Conservation (phyloP, 495 filamentous ascomycete species). For the Trichoderma asperelloides region DNA sequence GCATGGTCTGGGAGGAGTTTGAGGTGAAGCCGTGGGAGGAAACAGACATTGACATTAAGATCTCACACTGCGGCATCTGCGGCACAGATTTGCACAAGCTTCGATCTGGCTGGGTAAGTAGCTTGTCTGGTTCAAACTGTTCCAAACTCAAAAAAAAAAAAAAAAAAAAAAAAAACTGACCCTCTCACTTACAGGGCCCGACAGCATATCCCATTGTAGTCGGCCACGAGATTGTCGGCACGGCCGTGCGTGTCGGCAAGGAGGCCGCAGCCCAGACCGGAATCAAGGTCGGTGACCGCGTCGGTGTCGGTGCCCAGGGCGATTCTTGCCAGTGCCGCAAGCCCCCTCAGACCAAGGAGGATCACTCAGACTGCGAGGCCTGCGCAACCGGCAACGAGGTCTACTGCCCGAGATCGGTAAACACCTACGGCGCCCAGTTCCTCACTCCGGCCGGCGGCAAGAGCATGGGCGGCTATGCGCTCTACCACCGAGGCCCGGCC, state of each 20-base stretch:
- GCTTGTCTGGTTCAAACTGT: conserved; percentile 44
- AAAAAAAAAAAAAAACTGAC: neutral
- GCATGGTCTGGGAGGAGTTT: conserved; percentile 58
- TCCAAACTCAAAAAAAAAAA: neutral
- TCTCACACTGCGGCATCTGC: conserved; percentile 47
- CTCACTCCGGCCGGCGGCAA: conserved; percentile 47
- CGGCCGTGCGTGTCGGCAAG: conserved; percentile 41
- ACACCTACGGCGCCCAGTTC: conserved; percentile 46
- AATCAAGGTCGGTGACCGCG: conserved; percentile 45
- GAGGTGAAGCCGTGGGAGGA: conserved; percentile 50
- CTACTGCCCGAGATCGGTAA: conserved; percentile 44
- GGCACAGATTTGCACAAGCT: conserved; percentile 49
- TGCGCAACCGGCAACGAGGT: conserved; percentile 52
- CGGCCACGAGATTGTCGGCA: conserved; percentile 57
- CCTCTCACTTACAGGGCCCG: conserved; percentile 25
- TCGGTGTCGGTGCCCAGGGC: conserved; percentile 50
- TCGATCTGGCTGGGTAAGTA: conserved; percentile 45
- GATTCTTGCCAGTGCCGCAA: conserved; percentile 46
- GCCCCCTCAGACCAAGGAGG: conserved; percentile 41
- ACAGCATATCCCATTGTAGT: conserved; percentile 45
- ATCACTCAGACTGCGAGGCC: conserved; percentile 33
- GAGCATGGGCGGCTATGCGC: conserved; percentile 46
- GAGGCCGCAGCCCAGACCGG: conserved; percentile 49
- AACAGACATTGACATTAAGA: conserved; percentile 50
- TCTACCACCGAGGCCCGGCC: conserved; percentile 36